Base-by-base conservation (phyloP, 2,329 filamentous ascomycete genomes). In the Talaromyces pinophilus region DNA sequence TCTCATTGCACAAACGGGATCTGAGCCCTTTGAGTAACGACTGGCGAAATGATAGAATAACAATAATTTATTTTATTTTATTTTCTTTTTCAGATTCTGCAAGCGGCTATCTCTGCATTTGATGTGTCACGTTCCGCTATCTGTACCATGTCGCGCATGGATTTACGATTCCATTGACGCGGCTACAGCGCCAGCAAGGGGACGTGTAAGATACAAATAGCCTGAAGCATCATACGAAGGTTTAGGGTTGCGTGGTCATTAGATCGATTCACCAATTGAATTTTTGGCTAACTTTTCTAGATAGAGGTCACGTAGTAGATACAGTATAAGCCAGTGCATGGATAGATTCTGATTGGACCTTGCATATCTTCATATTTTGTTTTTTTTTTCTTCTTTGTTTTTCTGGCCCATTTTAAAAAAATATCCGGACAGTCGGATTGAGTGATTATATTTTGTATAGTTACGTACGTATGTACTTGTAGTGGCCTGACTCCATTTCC, bases 51-150 rank as follows among this genome's bases (percentile, higher is more conserved):
- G 54, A 57, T 57, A 57, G 54, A 25, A 57, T 25, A 57, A 3
- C 17, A 13, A 40, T 40, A 38, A 2, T 8, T 35, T 38, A 7
- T 1, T 33, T 7, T 57, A 2, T 8, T 35, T 38, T 33, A 7
- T 33, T 7, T 40, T 38, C 17, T 35, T 33, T 33, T 35, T 1
- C 33, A n/a, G 30, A 15, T n/a, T 57, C 33, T 57, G 30, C 54
- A 38, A 15, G 19, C n/a, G 30, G 33, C 54, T 55, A 19, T 57
- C 54, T 40, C 33, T 57, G 30, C 52, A 59, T 44, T 33, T 50
- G 62, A 64, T 64, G 62, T 64, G 42, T 64, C 40, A 64, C 52
- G 22, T 59, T 46, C 50, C 6, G 17, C 54, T 57, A 33, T 22
- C 30, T 33, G 25, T 38, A 40, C 48, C 60, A 48, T 54, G 62